Conservation (phyloP, 1,139 yeast species). For the Scheffersomyces quercinus region DNA sequence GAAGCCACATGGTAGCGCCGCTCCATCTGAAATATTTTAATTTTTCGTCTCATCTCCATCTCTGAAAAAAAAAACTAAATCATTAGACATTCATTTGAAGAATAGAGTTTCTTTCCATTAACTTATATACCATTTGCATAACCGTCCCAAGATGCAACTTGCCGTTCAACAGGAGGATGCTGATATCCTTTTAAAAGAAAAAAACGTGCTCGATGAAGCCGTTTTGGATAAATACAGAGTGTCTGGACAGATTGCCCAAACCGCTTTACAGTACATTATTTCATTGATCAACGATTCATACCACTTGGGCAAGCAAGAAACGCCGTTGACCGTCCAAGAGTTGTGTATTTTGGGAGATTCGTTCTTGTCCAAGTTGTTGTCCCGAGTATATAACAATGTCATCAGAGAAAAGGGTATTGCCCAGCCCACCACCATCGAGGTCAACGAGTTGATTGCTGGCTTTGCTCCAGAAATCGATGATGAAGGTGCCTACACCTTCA, state of each 20-base stretch:
- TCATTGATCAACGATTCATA: conserved; percentile 70
- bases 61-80: too few species aligned
- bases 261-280: conserved; percentile 68
- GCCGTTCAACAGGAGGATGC: conserved; percentile 72
- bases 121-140: not conserved
- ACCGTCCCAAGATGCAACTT: conserved; percentile 49
- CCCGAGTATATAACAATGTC: conserved; percentile 52
- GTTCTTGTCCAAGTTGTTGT: conserved; percentile 58
- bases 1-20: too few species aligned
- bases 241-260: conserved; percentile 92
- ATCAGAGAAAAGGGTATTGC: conserved; percentile 87
- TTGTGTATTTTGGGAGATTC: conserved; percentile 82
- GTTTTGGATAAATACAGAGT: conserved; percentile 80
- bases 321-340: conserved; percentile 60
- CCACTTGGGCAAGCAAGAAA: conserved; percentile 51
- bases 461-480: conserved; percentile 88
- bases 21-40: too few species aligned
- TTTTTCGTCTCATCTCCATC: too few species aligned
- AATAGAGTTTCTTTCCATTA: not conserved
- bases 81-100: too few species aligned
- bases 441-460: conserved; percentile 64
- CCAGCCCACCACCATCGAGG: conserved; percentile 84
- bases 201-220: conserved; percentile 61
- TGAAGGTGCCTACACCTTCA: conserved; percentile 48
- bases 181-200: conserved; percentile 70